Evolutionary conservation across 2,329 filamentous ascomycete species (phyloP).

Genomic region (Microcyclosporella mali): DNA sequence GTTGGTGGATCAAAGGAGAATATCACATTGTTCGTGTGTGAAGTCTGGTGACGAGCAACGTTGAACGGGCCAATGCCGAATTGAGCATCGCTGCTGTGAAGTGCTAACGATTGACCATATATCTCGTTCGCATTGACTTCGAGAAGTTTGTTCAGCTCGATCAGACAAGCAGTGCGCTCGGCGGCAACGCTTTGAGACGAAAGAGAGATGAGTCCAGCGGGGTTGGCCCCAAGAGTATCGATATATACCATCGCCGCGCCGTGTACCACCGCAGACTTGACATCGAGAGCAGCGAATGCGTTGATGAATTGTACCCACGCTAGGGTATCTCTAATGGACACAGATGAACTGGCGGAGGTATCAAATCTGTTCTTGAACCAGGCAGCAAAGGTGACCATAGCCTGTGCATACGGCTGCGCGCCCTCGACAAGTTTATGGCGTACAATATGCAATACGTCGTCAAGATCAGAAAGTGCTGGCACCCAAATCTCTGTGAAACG

Average conservation of each 20-base stretch:
- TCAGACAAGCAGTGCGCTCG: constrained; percentile 67
- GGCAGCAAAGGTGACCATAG: constrained; percentile 78
- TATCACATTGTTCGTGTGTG: constrained; percentile 39
- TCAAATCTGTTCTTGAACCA: constrained; percentile 85
- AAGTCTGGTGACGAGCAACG: constrained; percentile 39
- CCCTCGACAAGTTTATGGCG: constrained; percentile 60
- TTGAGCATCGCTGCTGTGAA: constrained; percentile 49
- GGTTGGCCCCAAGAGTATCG: constrained; percentile 90
- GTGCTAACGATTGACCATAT: constrained; percentile 58
- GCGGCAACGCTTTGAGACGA: constrained; percentile 62
- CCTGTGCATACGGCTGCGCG: constrained; percentile 53
- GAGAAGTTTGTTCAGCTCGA: constrained; percentile 64
- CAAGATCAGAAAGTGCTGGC: constrained; percentile 72
- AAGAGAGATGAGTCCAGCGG: constrained; percentile 74
- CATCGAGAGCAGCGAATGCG: constrained; percentile 18
- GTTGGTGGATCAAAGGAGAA: constrained; percentile 87
- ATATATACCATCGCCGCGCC: constrained; percentile 94
- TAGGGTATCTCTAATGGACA: constrained; percentile 88
- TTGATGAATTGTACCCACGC: constrained; percentile 95
- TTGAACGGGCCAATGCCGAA: constrained; percentile 71
- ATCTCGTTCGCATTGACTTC: constrained; percentile 55
- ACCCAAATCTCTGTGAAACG: constrained; percentile 99
- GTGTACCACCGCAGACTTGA: constrained; percentile 54
- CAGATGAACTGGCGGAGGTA: constrained; percentile 65
- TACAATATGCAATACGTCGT: constrained; percentile 85